These are phyloP conservation scores for Leishmania turanica DNA, from an alignment of 208 protist genomes.

Conservation along the genomic window DNA sequence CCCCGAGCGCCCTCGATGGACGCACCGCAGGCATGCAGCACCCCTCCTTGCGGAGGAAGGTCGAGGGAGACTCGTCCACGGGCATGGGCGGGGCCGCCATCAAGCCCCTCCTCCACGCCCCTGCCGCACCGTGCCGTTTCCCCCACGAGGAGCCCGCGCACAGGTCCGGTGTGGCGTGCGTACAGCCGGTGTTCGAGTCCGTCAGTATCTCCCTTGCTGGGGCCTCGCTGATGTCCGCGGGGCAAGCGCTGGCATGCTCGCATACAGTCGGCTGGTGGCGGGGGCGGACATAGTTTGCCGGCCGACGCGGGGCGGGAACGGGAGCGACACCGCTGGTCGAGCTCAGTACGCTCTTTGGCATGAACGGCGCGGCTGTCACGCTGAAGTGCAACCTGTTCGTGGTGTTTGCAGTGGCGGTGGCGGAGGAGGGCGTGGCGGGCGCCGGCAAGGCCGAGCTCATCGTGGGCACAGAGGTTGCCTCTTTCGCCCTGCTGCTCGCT, in stretches of 20 bases:
- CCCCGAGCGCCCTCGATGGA: slow-evolving; percentile 8
- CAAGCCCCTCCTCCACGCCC: slow-evolving; percentile 6
- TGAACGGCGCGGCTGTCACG: slow-evolving; percentile 14
- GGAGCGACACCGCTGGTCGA: background rate
- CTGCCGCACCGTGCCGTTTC: background rate
- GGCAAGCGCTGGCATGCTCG: background rate
- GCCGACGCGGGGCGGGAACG: background rate
- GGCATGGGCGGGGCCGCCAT: background rate
- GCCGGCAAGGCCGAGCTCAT: slow-evolving; percentile 1
- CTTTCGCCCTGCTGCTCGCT: background rate
- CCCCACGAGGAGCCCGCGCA: slow-evolving; percentile 9
- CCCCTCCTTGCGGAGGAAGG: background rate
- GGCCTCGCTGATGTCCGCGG: slow-evolving; percentile 3
- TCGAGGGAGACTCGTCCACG: background rate
- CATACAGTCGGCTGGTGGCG: background rate
- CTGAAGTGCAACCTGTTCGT: slow-evolving; percentile 22
- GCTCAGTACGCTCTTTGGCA: slow-evolving; percentile 19
- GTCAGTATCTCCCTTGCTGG: slow-evolving; percentile 21
- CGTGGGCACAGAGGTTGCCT: background rate
- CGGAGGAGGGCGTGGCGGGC: background rate
- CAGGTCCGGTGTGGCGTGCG: slow-evolving; percentile 9
- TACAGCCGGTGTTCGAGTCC: slow-evolving; percentile 18
- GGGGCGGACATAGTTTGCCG: background rate
- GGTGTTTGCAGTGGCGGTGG: slow-evolving; percentile 9
- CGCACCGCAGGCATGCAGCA: background rate